A percentile compares a stretch with the other conserved stretches of the same genome.
Conservation (phyloP, 306 rosid genomes). For the Prinsepia uniflora region DNA sequence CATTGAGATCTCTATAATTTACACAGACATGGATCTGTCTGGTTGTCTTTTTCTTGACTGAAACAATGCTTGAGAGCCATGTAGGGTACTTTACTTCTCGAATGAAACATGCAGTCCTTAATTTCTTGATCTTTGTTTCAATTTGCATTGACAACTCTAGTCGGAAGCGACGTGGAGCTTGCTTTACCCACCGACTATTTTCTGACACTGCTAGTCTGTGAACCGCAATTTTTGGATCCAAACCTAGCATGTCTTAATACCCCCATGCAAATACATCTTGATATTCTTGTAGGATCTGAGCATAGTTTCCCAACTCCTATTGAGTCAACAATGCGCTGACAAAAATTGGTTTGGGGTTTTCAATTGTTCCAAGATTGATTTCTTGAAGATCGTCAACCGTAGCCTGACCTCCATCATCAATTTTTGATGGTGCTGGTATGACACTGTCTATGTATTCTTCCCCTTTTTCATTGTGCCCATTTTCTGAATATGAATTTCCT, state of each 20-base stretch:
- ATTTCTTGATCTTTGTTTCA: neutral
- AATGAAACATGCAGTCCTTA: neutral
- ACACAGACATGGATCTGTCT: neutral
- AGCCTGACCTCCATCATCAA: neutral
- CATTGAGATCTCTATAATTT: neutral
- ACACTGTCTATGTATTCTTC: neutral
- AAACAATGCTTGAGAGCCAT: neutral
- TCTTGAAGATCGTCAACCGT: neutral
- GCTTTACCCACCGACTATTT: neutral
- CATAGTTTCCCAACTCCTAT: neutral
- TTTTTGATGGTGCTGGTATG: neutral
- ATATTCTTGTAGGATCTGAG: neutral
- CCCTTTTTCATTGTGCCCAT: rapidly evolving
- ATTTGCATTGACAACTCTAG: neutral
- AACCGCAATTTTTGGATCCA: neutral
- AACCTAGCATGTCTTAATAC: neutral
- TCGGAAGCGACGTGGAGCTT: neutral
- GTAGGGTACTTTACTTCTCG: neutral
- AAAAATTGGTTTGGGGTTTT: neutral
- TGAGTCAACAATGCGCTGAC: neutral
- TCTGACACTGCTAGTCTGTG: neutral
- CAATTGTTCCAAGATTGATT: neutral
- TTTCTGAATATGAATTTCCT: neutral
- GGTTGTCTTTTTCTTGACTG: neutral
- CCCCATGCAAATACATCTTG: neutral